A percentile compares a stretch with the other conserved stretches of the same genome.
Conservation (phyloP, 2,329 filamentous ascomycete genomes). For the Fusarium xylarioides region DNA sequence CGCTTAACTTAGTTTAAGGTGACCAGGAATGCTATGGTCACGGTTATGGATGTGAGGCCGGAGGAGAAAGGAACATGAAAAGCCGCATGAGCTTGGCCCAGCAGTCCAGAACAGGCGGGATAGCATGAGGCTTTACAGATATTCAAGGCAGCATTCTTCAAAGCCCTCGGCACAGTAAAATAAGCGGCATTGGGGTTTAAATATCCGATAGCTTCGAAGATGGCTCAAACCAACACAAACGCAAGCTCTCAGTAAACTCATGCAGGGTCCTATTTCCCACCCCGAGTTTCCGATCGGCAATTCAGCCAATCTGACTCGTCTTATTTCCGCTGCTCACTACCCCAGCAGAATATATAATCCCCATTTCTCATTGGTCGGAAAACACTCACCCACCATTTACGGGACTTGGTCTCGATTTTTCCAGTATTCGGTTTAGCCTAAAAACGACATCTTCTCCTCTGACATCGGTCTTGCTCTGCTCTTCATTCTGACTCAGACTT, state of each 20-base stretch:
- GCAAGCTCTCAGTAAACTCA: not conserved
- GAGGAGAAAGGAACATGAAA: not conserved
- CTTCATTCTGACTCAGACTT: slow-evolving; percentile 25
- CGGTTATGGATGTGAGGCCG: not conserved
- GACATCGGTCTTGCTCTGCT: not conserved
- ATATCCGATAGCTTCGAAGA: not conserved
- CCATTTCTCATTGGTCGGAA: not conserved
- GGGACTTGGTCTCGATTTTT: slow-evolving; percentile 20
- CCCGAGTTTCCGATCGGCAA: slow-evolving; percentile 31
- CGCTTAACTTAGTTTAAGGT: not conserved
- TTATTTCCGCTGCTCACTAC: slow-evolving; percentile 17
- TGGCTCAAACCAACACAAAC: slow-evolving; percentile 5
- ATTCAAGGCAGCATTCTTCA: not conserved
- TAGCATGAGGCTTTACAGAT: not conserved
- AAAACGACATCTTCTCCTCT: not conserved
- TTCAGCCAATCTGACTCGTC: slow-evolving; percentile 26
- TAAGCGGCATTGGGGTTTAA: not conserved
- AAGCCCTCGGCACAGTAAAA: not conserved
- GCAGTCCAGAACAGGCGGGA: not conserved
- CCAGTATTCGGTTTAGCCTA: slow-evolving; percentile 32
- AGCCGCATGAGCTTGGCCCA: not conserved
- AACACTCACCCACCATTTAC: not conserved
- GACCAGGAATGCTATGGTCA: not conserved
- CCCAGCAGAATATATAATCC: not conserved
- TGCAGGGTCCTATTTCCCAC: slow-evolving; percentile 30